phyloP scores from a whole-genome alignment of 2,329 filamentous ascomycete genomes.

The Aureobasidium sp. region DNA sequence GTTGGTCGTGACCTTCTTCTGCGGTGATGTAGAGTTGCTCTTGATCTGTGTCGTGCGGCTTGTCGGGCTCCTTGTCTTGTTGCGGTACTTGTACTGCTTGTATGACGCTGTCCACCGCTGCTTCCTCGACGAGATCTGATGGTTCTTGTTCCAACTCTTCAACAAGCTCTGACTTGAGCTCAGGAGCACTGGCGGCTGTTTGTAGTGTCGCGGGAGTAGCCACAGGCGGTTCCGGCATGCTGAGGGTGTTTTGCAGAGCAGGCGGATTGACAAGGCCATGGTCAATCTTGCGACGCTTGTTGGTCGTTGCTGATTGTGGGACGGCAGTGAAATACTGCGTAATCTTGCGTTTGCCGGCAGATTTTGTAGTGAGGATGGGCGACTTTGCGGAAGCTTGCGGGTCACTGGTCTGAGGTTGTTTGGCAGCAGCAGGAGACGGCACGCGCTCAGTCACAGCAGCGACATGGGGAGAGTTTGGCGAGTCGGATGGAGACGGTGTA shows the following conservation, averaged over 20 bases:
- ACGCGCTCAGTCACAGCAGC: background rate
- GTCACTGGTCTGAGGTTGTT: background rate
- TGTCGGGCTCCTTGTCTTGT: background rate
- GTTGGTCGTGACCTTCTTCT: background rate
- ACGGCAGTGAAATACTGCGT: background rate
- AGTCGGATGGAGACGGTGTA: background rate
- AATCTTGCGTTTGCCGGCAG: background rate
- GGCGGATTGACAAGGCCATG: background rate
- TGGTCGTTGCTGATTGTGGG: background rate
- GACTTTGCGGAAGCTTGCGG: background rate
- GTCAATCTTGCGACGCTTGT: conserved; percentile 9
- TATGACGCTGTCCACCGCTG: background rate
- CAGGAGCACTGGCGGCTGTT: background rate
- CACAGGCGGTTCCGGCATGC: background rate
- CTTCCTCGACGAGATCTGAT: background rate
- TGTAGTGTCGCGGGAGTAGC: background rate
- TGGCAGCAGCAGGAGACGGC: background rate
- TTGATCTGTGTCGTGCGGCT: background rate
- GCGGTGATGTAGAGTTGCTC: background rate
- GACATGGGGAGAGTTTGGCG: background rate
- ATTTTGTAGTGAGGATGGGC: background rate
- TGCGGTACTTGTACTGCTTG: background rate
- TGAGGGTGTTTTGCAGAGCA: background rate
- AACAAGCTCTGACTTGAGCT: background rate
- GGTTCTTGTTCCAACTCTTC: background rate